These are phyloP conservation scores for Thinopyrum obtusiflorum DNA, from an alignment of 202 grass and related monocot species.

Conservation along the genomic window DNA sequence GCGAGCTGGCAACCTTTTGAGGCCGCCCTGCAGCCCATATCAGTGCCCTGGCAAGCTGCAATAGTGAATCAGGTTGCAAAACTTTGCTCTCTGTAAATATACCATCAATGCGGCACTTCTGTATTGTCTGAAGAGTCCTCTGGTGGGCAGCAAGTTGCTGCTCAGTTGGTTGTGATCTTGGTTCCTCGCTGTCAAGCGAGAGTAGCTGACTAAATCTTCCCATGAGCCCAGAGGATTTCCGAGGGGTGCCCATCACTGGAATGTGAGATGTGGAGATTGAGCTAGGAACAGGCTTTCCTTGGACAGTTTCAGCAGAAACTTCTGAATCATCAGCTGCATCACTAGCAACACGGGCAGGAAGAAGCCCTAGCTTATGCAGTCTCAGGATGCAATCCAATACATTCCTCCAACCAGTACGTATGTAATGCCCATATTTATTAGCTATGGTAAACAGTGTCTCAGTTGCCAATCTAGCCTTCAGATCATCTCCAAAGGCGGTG, in stretches of 20 bases:
- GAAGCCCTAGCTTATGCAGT: constrained; percentile 95
- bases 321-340: constrained; percentile 92
- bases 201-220: constrained; percentile 98
- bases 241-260: constrained; percentile 81
- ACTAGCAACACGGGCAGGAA: constrained; percentile 94
- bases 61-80: constrained; percentile 78
- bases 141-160: constrained; percentile 98
- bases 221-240: constrained; percentile 97
- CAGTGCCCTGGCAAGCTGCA: constrained; percentile 90
- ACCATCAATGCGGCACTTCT: constrained; percentile 94
- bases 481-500: constrained; percentile 96
- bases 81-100: constrained; percentile 99
- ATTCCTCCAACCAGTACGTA: constrained; percentile 98
- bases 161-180: constrained; percentile 96
- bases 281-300: constrained; percentile 72
- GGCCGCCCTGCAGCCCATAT: constrained; percentile 97
- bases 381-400: constrained; percentile 97
- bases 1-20: constrained; percentile 80
- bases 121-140: constrained; percentile 94
- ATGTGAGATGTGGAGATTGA: constrained; percentile 79
- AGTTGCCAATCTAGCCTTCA: constrained; percentile 90
- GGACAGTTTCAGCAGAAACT: constrained; percentile 70
- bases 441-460: constrained; percentile 96
- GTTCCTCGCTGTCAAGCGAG: constrained; percentile 96
- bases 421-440: constrained; percentile 88